Evolutionary conservation across 2,329 filamentous ascomycete species (phyloP).

Genomic region (Diplodia scrobiculata): DNA sequence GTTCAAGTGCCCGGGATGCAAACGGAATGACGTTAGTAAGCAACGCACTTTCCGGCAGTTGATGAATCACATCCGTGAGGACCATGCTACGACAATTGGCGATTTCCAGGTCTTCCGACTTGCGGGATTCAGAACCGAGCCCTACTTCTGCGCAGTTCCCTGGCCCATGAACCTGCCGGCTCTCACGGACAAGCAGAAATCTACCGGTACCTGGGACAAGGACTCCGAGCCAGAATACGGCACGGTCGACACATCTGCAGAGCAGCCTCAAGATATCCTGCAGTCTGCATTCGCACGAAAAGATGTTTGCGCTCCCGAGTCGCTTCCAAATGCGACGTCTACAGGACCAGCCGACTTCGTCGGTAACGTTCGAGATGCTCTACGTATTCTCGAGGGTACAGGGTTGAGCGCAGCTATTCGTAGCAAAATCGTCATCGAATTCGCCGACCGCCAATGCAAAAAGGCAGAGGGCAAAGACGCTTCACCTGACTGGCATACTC

Average conservation of each 20-base stretch:
- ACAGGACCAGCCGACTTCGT: constrained; percentile 32
- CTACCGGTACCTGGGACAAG: constrained; percentile 37
- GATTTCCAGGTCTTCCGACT: constrained; percentile 36
- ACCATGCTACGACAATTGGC: constrained; percentile 35
- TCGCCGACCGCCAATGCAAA: constrained; percentile 30
- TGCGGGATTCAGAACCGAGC: constrained; percentile 19
- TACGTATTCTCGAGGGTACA: constrained; percentile 32
- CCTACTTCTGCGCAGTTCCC: constrained; percentile 32
- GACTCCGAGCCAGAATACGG: constrained; percentile 29
- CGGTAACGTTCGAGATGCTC: constrained; percentile 35
- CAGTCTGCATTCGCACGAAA: constrained; percentile 33
- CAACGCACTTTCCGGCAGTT: constrained; percentile 33
- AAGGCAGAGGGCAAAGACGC: constrained; percentile 16
- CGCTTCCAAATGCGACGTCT: constrained; percentile 11
- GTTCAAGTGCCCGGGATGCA: constrained; percentile 40
- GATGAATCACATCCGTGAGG: constrained; percentile 38
- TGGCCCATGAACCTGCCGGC: constrained; percentile 42
- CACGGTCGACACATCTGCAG: background rate
- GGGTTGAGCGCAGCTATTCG: constrained; percentile 32
- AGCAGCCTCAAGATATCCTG: constrained; percentile 13
- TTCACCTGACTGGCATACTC: constrained; percentile 7
- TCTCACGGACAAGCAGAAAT: constrained; percentile 37
- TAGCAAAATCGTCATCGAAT: constrained; percentile 37
- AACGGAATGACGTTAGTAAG: constrained; percentile 33
- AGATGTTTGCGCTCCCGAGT: constrained; percentile 6